Conservation (phyloP, 345 rosid species). For the Eucalyptus brandiana region DNA sequence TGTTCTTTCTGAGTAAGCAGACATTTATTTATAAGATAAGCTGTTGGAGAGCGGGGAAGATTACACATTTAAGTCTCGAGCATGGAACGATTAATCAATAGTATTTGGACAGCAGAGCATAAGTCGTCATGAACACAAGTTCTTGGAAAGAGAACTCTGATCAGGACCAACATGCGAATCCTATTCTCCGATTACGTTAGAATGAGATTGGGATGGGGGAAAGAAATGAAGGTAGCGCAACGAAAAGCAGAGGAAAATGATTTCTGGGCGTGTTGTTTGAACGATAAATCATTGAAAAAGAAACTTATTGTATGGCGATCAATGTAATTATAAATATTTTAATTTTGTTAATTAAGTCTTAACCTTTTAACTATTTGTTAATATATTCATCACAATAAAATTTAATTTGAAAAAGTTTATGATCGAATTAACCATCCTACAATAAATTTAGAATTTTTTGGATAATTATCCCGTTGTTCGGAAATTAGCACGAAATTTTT, state of each 20-base stretch:
- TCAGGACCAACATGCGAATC: neutral
- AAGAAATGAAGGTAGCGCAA: neutral
- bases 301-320: neutral
- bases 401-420: neutral
- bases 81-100: neutral
- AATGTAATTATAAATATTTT: neutral
- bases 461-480: rapidly evolving
- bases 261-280: neutral
- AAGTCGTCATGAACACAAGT: neutral
- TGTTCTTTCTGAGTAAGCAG: neutral
- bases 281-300: rapidly evolving
- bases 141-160: neutral
- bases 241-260: neutral
- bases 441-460: neutral
- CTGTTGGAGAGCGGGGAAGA: neutral
- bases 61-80: neutral
- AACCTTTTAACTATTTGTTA: neutral
- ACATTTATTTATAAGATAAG: neutral
- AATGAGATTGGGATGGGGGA: neutral
- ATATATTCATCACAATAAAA: rapidly evolving
- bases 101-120: neutral
- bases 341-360: neutral
- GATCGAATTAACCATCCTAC: rapidly evolving
- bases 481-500: rapidly evolving
- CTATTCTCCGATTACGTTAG: neutral